Evolutionary conservation across 1,284 basidiomycete species (phyloP), one percentile per base, ranked within the genome.

Genomic region (Neonothopanus nambi): DNA sequence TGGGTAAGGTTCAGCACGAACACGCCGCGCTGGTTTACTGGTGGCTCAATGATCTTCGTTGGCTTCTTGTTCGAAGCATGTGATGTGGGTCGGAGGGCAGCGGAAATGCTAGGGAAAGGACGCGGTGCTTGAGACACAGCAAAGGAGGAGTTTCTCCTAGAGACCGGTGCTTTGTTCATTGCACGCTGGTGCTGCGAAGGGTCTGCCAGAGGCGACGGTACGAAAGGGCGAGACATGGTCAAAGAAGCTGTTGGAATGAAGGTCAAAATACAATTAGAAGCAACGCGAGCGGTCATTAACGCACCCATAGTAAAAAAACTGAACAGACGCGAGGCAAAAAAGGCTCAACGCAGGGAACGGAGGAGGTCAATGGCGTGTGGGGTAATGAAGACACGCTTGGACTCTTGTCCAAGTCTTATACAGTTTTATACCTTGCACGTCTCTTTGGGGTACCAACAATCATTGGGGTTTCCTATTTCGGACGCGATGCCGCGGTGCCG

Each of bases 1-100:
- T 90, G 89, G 1, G 89, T 90, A 56, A 92, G 77, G 68, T 91
- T 80, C 48, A 92, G 79, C 56, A 87, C 75, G 61, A 91, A 91
- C 48, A 81, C 82, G 49, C 77, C 71, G 61, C 80, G 79, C 68
- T 83, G 82, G 67, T 86, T 82, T 61, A 82, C 77, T 26, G 89
- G 87, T 8, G 87, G 85, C 65, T 89, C 79, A 54, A 92, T 90
- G 65, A 90, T 75, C 65, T 91, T 91, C 23, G 84, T 74, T 11
- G 71, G 60, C 48, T 74, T 67, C n/a, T 65, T 60, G 24, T 48
- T 55, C 38, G 63, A 50, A 51, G 57, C 23, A 20, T 21, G 26
- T 13, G 41, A 20, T 36, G 42, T 38, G 17, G 66, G 71, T 45
- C 70, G 69, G 50, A 74, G 60, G 28, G 74, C 59, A 60, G 72